Conservation (phyloP, 139 green algal species). For the Deuterostichococcus epilithicus region DNA sequence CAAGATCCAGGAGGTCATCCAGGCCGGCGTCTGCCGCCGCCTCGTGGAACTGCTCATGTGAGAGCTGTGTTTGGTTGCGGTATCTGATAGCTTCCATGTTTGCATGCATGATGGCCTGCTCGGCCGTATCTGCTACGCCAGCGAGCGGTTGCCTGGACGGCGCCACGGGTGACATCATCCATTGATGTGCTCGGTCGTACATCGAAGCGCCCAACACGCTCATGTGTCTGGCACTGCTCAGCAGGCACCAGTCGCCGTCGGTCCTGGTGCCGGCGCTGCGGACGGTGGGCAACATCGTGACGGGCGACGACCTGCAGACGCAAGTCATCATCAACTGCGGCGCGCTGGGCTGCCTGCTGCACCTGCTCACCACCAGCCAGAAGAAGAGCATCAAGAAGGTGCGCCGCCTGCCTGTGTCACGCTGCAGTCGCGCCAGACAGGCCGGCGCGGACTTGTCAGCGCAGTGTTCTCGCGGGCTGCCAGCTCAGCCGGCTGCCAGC, state of each 20-base stretch:
- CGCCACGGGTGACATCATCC: too few relatives aligned
- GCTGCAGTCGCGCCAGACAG: too few relatives aligned
- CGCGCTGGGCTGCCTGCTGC: constrained; percentile 89
- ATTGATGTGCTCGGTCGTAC: too few relatives aligned
- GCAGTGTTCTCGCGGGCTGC: too few relatives aligned
- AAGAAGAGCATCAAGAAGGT: constrained; percentile 99
- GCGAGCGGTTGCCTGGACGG: too few relatives aligned
- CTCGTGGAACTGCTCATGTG: constrained; percentile 87
- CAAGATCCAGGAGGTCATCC: constrained; percentile 98
- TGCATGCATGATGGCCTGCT: not conserved
- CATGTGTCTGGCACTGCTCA: too few relatives aligned
- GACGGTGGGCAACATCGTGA: constrained; percentile 99
- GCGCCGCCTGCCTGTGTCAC: too few relatives aligned
- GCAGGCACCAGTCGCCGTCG: constrained; percentile 30
- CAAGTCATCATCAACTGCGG: constrained; percentile 97
- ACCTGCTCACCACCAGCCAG: constrained; percentile 85
- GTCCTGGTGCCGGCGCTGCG: constrained; percentile 96
- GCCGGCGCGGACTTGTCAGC: too few relatives aligned
- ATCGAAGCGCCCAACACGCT: too few relatives aligned
- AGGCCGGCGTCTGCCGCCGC: constrained; percentile 84
- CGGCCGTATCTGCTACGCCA: not conserved
- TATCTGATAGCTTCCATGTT: not conserved
- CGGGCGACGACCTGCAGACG: constrained; percentile 95
- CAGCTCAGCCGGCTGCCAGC: too few relatives aligned
- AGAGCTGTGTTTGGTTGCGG: constrained; percentile 15